Conservation (phyloP, 768 basidiomycete species). For the Collybiopsis confluens region DNA sequence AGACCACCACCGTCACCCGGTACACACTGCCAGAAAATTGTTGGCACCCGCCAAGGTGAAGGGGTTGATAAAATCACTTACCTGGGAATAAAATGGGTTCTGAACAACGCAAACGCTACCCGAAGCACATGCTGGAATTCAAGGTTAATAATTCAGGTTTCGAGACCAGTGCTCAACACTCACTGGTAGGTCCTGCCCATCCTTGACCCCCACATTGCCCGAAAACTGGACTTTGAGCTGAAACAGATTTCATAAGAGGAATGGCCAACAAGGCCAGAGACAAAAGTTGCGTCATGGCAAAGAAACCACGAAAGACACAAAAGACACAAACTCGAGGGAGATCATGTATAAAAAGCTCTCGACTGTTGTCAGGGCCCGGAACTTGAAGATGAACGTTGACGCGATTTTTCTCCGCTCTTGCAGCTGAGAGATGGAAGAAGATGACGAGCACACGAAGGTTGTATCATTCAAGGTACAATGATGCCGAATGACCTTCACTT, state of each 20-base stretch:
- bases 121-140: constrained; percentile 25
- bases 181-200: not conserved
- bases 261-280: not conserved
- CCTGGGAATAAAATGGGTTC: constrained; percentile 29
- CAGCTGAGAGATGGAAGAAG: too few relatives aligned
- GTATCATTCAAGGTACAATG: too few relatives aligned
- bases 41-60: too few relatives aligned
- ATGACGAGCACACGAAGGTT: too few relatives aligned
- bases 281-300: not conserved
- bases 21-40: constrained; percentile 19
- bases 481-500: too few relatives aligned
- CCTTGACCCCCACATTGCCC: constrained; percentile 1
- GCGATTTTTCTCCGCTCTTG: too few relatives aligned
- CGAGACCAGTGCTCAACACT: not conserved
- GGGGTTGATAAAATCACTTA: too few relatives aligned
- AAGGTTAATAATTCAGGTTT: not conserved
- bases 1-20: constrained; percentile 6
- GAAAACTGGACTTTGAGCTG: constrained; percentile 1
- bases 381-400: too few relatives aligned
- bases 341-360: too few relatives aligned
- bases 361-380: too few relatives aligned
- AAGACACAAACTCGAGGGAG: too few relatives aligned
- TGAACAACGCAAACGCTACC: constrained; percentile 23
- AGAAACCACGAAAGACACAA: too few relatives aligned
- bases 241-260: not conserved